phyloP scores from a whole-genome alignment of 352 stramenopile species.

The Globisporangium heterothallicum region DNA sequence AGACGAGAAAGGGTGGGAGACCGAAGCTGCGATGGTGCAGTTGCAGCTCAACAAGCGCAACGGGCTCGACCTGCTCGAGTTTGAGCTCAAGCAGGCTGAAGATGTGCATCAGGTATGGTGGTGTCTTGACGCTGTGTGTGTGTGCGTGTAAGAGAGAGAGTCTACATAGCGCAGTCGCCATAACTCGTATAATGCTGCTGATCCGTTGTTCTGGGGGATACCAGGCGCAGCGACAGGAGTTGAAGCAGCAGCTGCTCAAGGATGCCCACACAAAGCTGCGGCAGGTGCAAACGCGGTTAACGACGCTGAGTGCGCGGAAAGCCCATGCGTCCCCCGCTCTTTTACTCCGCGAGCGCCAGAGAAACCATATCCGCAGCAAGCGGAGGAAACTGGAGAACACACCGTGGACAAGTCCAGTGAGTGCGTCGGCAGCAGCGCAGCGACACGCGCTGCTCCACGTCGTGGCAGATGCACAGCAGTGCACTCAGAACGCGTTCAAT shows the following conservation, averaged over 20 bases:
- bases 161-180: too few relatives aligned
- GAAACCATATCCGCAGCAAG: too few relatives aligned
- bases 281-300: slow-evolving; percentile 17
- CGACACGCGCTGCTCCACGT: slow-evolving; percentile 20
- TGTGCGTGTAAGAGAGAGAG: too few relatives aligned
- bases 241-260: slow-evolving; percentile 25
- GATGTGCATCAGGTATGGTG: slow-evolving; percentile 37
- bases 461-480: slow-evolving; percentile 18
- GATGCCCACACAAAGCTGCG: slow-evolving; percentile 14
- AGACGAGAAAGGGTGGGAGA: slow-evolving; percentile 35
- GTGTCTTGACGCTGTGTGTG: not conserved
- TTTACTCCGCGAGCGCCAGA: too few relatives aligned
- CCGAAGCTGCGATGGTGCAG: slow-evolving; percentile 44
- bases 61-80: slow-evolving; percentile 51
- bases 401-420: not conserved
- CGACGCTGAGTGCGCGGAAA: not conserved
- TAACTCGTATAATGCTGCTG: not conserved
- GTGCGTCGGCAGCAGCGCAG: not conserved
- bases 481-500: slow-evolving; percentile 41
- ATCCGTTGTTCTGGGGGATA: too few relatives aligned
- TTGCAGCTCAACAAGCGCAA: slow-evolving; percentile 51
- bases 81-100: slow-evolving; percentile 69
- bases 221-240: slow-evolving; percentile 17
- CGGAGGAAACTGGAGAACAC: not conserved
- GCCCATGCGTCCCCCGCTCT: too few relatives aligned